Percentiles rank a stretch among this genome's conserved stretches.
Evolutionary conservation across 805 yeast genomes (phyloP).

Genomic region (Pichia manshurica): DNA sequence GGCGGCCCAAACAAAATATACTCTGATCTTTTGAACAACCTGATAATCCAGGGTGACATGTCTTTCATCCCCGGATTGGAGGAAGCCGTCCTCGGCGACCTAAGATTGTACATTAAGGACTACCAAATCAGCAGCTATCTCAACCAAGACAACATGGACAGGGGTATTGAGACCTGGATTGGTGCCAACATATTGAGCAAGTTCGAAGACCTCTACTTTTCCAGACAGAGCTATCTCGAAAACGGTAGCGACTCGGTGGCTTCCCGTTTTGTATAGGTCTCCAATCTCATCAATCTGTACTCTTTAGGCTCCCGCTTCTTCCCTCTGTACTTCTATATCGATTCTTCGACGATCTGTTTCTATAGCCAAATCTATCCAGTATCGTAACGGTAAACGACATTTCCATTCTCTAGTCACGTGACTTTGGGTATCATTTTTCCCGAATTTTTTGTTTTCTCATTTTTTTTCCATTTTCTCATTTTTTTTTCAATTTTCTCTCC

Average conservation of each 20-base stretch:
- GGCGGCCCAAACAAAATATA: slow-evolving; percentile 40
- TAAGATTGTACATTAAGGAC: slow-evolving; percentile 50
- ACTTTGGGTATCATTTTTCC: too few relatives aligned
- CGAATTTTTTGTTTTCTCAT: neutral
- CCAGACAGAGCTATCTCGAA: slow-evolving; percentile 62
- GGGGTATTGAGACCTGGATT: slow-evolving; percentile 58
- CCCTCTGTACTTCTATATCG: neutral
- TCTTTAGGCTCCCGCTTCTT: neutral
- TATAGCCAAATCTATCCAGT: too few relatives aligned
- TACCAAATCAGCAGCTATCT: slow-evolving; percentile 36
- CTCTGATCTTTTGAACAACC: slow-evolving; percentile 36
- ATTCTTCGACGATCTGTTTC: too few relatives aligned
- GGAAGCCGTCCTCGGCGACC: slow-evolving; percentile 50
- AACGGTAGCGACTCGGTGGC: slow-evolving; percentile 39
- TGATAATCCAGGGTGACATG: slow-evolving; percentile 59
- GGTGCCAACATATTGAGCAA: slow-evolving; percentile 68
- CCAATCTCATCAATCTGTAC: neutral
- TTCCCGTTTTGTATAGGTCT: slow-evolving; percentile 3
- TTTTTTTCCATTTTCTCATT: neutral
- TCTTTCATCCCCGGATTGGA: slow-evolving; percentile 51
- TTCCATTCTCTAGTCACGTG: too few relatives aligned
- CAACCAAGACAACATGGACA: slow-evolving; percentile 42
- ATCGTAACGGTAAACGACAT: too few relatives aligned
- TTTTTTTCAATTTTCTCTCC: too few relatives aligned
- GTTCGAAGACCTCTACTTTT: slow-evolving; percentile 53